Evolutionary conservation across 805 yeast genomes (phyloP), one percentile per base, ranked within the genome.

Genomic region (Cyberlindnera subsufficiens): DNA sequence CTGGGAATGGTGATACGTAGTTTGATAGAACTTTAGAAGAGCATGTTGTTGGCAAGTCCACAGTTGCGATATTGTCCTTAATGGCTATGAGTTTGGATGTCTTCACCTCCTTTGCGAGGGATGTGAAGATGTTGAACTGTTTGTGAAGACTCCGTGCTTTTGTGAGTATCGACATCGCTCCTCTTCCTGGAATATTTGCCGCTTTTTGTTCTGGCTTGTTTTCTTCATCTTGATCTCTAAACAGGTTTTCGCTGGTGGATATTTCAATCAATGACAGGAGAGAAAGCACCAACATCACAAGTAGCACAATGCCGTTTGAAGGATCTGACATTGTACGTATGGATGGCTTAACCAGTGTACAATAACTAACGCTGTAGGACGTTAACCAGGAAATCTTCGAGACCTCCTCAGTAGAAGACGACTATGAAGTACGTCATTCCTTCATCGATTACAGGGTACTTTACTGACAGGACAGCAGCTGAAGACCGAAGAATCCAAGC

Each of bases 61-160:
- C 63, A 0, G 96, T 82, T 34, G 78, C 77, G 39, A 90, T 81
- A 58, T 88, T 89, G 63, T 91, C 98, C 55, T 93, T 95, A 19
- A 84, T 64, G 0, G 82, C 84, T 10, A 68, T 62, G 35, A 29
- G 16, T 15, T 30, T 22, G 14, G 8, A 9, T 15, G 15, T n/a
- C 9, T 11, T 15, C 9, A 10, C 8, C 22, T 25, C 17, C 11
- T 11, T 32, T 14, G 35, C 17, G 27, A 71, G 46, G 13, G 70
- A 62, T 1, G 75, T 74, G 53, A 75, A 75, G 3, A 71, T 61
- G 45, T 68, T 69, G 51, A 48, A 67, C 35, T 20, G 27, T 22
- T 22, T 22, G 9, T 22, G 11, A 10, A 22, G 27, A 3, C 6
- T 22, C 10, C 10, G 27, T 22, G 27, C 27, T 9, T 6, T 22